phyloP scores from a whole-genome alignment of 768 basidiomycete species.

The Lactarius pseudohatsudake region DNA sequence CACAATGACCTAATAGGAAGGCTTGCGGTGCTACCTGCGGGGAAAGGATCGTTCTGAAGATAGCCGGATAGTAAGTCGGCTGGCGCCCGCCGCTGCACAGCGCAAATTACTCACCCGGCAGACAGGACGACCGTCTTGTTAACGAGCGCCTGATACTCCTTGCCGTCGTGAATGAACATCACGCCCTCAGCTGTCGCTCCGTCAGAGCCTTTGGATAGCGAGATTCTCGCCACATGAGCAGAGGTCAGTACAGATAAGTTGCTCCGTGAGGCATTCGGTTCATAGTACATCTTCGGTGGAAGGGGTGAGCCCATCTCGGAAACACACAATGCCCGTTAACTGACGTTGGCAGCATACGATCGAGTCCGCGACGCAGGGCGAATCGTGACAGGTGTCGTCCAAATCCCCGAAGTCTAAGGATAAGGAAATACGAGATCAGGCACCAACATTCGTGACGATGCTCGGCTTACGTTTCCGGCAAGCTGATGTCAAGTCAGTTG shows the following conservation, averaged over 20 bases:
- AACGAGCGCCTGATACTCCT: conserved; percentile 15
- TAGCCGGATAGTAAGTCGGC: not conserved
- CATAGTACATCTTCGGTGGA: conserved; percentile 27
- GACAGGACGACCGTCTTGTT: conserved; percentile 25
- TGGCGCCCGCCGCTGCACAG: not conserved
- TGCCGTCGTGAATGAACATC: conserved; percentile 19
- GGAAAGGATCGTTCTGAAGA: conserved; percentile 18
- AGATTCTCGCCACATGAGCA: conserved; percentile 22
- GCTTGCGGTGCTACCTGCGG: conserved; percentile 13
- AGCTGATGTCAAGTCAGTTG: conserved; percentile 12
- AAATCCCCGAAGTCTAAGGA: conserved; percentile 18
- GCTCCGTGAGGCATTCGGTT: conserved; percentile 27
- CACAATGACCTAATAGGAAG: not conserved
- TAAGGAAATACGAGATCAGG: not conserved
- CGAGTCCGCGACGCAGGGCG: conserved; percentile 12
- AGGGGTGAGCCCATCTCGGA: not conserved
- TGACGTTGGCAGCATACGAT: conserved; percentile 24
- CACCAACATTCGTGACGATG: not conserved
- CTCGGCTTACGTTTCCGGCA: conserved; percentile 21
- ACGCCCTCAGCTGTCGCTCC: conserved; percentile 19
- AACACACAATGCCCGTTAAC: not conserved
- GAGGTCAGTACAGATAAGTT: conserved; percentile 31
- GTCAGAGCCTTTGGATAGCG: conserved; percentile 2
- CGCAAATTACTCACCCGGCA: conserved; percentile 19
- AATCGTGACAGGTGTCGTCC: conserved; percentile 18